Percentiles rank a stretch among this genome's conserved stretches.
phyloP scores from a whole-genome alignment of 2,329 filamentous ascomycete species.

The Colletotrichum incanum region DNA sequence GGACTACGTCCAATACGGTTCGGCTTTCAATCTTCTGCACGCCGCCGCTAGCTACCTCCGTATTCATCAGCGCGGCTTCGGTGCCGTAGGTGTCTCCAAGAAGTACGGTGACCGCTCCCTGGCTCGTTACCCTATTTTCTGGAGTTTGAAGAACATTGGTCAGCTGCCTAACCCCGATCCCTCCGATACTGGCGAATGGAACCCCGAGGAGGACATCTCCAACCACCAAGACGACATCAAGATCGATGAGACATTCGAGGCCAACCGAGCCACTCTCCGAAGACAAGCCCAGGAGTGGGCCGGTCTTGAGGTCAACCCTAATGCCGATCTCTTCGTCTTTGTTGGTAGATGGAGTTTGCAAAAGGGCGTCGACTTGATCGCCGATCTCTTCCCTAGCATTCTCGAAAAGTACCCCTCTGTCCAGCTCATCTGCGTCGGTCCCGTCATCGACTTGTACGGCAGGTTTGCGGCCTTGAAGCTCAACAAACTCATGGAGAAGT shows the following conservation, averaged over 20 bases:
- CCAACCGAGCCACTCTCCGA: conserved; percentile 66
- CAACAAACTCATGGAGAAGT: conserved; percentile 75
- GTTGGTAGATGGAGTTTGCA: conserved; percentile 80
- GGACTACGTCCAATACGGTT: conserved; percentile 77
- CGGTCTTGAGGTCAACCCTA: conserved; percentile 71
- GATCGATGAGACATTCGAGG: conserved; percentile 70
- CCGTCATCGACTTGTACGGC: conserved; percentile 78
- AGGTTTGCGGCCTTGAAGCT: conserved; percentile 78
- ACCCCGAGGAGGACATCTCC: conserved; percentile 61
- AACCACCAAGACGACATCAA: conserved; percentile 61
- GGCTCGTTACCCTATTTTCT: conserved; percentile 79
- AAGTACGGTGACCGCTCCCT: conserved; percentile 79
- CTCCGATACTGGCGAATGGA: conserved; percentile 74
- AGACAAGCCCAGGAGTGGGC: conserved; percentile 79
- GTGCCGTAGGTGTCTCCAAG: conserved; percentile 77
- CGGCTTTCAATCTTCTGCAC: conserved; percentile 79
- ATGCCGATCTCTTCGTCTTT: conserved; percentile 78
- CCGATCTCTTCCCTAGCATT: conserved; percentile 76
- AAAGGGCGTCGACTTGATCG: conserved; percentile 79
- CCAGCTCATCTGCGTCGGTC: conserved; percentile 75
- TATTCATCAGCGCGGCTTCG: conserved; percentile 77
- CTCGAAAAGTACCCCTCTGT: conserved; percentile 72
- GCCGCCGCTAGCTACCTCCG: conserved; percentile 77
- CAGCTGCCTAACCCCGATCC: conserved; percentile 77
- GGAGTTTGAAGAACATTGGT: conserved; percentile 75